Conservation (phyloP, 1,284 basidiomycete genomes). For the Rhodotorula sp. region DNA sequence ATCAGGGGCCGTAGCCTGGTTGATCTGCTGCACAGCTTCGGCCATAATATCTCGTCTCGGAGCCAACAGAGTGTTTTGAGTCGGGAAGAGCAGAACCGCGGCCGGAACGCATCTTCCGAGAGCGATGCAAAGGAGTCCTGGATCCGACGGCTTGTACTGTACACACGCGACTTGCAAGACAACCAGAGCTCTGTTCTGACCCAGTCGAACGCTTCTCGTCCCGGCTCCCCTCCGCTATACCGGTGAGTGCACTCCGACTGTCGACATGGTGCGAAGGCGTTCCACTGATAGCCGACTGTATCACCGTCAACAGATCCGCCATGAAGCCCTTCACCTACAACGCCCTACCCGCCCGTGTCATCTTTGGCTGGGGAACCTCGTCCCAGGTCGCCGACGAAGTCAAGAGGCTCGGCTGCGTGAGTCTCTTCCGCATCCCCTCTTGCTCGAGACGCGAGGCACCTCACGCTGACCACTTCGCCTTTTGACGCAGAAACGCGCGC, state of each 20-base stretch:
- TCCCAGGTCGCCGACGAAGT: conserved; percentile 51
- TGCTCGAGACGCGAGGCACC: too few species aligned
- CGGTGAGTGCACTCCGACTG: too few species aligned
- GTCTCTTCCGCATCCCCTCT: not conserved
- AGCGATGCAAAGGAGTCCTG: not conserved
- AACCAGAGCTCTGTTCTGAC: too few species aligned
- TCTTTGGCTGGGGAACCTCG: conserved; percentile 53
- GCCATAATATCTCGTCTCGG: not conserved
- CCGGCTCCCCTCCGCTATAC: too few species aligned
- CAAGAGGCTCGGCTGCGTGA: conserved; percentile 47
- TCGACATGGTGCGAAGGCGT: too few species aligned
- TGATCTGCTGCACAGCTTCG: conserved; percentile 4
- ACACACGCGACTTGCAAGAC: not conserved
- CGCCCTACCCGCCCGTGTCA: conserved; percentile 52
- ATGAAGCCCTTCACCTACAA: conserved; percentile 52
- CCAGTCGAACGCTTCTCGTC: too few species aligned
- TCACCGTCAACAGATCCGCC: not conserved
- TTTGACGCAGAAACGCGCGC: conserved; percentile 40
- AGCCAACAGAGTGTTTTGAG: not conserved
- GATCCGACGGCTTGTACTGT: not conserved
- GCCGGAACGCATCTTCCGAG: not conserved
- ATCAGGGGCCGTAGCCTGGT: not conserved
- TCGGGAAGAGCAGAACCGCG: not conserved
- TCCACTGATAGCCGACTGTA: too few species aligned
- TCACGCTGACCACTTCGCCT: too few species aligned